Percentiles rank a stretch among this genome's conserved stretches.
Conservation (phyloP, 2,329 filamentous ascomycete species). For the Xylariaceae sp. region DNA sequence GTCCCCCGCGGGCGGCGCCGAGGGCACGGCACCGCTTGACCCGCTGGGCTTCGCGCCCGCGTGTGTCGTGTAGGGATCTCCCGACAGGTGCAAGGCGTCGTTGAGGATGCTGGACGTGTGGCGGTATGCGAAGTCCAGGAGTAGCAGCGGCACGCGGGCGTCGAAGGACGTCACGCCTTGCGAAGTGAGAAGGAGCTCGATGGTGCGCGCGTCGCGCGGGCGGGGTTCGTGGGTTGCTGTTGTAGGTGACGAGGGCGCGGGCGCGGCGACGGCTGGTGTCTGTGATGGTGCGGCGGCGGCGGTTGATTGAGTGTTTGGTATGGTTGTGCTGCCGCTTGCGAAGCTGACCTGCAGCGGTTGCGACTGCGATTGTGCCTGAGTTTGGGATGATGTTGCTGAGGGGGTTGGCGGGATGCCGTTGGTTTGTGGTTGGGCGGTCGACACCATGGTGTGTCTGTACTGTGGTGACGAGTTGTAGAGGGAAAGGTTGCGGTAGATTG, state of each 20-base stretch:
- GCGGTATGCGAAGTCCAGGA: slow-evolving; percentile 83
- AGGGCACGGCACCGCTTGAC: slow-evolving; percentile 46
- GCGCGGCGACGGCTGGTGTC: slow-evolving; percentile 9
- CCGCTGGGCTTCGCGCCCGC: slow-evolving; percentile 51
- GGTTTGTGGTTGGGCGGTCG: slow-evolving; percentile 9
- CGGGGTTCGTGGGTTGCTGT: slow-evolving; percentile 45
- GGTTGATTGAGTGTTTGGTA: slow-evolving; percentile 17
- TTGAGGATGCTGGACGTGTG: slow-evolving; percentile 69
- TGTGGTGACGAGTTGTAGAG: background rate
- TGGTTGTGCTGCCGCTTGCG: slow-evolving; percentile 14
- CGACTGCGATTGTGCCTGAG: slow-evolving; percentile 6
- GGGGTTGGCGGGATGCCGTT: slow-evolving; percentile 12
- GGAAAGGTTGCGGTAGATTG: background rate
- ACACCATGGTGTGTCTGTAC: slow-evolving; percentile 10
- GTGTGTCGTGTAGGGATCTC: slow-evolving; percentile 62
- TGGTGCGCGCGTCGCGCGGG: slow-evolving; percentile 72
- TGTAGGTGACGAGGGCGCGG: slow-evolving; percentile 27
- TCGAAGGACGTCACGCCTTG: slow-evolving; percentile 78
- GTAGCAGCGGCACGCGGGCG: slow-evolving; percentile 73
- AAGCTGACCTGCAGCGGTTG: slow-evolving; percentile 14
- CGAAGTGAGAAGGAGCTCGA: slow-evolving; percentile 74
- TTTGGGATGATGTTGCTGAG: slow-evolving; percentile 11
- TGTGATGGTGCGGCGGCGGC: slow-evolving; percentile 7
- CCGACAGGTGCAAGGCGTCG: slow-evolving; percentile 65
- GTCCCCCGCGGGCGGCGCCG: slow-evolving; percentile 45